Evolutionary conservation across 2,329 filamentous ascomycete genomes (phyloP).

Genomic region (Fusarium tupiense): DNA sequence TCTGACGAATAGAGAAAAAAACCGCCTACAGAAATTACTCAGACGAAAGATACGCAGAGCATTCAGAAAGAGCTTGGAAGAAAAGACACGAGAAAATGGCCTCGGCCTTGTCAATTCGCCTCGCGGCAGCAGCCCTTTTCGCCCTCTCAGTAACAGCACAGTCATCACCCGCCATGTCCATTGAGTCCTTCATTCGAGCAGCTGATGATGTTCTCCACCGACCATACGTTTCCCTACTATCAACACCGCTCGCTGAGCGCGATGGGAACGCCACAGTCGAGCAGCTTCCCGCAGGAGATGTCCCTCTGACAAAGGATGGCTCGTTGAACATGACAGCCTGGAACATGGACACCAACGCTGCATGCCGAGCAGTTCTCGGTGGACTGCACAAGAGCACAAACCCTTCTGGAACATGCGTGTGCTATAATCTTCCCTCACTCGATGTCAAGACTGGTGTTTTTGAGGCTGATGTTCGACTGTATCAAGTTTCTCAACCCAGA

Average conservation of each 20-base stretch:
- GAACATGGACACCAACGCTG: constrained; percentile 63
- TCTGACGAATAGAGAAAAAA: background rate
- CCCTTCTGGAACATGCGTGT: constrained; percentile 80
- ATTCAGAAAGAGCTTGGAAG: constrained; percentile 5
- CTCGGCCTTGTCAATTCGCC: constrained; percentile 30
- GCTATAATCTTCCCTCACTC: constrained; percentile 82
- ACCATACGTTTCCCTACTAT: constrained; percentile 41
- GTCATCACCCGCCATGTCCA: constrained; percentile 3
- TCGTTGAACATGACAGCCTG: constrained; percentile 65
- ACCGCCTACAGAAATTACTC: background rate
- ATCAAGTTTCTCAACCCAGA: constrained; percentile 70
- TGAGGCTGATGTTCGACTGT: constrained; percentile 80
- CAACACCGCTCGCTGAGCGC: constrained; percentile 27
- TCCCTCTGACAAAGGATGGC: constrained; percentile 53
- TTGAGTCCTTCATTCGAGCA: constrained; percentile 35
- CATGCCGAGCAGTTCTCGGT: constrained; percentile 68
- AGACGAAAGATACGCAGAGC: constrained; percentile 5
- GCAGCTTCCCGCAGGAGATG: constrained; percentile 36
- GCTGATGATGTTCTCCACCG: constrained; percentile 45
- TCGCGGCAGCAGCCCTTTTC: constrained; percentile 32
- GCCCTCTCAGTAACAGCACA: constrained; percentile 33
- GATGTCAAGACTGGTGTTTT: constrained; percentile 76
- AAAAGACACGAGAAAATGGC: constrained; percentile 27
- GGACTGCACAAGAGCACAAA: constrained; percentile 70
- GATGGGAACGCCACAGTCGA: constrained; percentile 28